A percentile compares a stretch with the other conserved stretches of the same genome.
Evolutionary conservation across 495 filamentous ascomycete genomes (phyloP).

Genomic region (Penicillium lividum): DNA sequence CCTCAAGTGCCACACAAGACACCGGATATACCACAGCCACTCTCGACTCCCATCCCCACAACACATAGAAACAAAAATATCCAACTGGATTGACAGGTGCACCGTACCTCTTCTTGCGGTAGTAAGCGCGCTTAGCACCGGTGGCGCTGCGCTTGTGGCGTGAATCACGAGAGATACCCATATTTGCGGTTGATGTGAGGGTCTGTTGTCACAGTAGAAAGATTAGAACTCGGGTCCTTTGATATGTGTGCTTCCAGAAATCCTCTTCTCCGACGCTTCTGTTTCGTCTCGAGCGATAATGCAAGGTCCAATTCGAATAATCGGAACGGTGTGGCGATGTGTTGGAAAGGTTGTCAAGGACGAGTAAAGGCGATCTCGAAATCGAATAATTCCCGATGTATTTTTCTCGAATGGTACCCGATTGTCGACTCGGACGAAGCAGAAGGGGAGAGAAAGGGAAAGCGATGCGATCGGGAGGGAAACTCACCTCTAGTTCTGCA

Average conservation of each 20-base stretch:
- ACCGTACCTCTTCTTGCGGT: constrained; percentile 81
- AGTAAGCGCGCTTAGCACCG: constrained; percentile 93
- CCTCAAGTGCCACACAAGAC: background rate
- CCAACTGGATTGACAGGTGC: constrained; percentile 21
- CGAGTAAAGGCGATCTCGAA: constrained; percentile 19
- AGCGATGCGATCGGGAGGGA: constrained; percentile 18
- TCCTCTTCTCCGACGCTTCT: constrained; percentile 23
- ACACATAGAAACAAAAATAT: constrained; percentile 4
- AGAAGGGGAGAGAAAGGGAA: constrained; percentile 25
- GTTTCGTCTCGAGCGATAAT: constrained; percentile 23
- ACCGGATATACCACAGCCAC: background rate
- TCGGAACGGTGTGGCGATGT: constrained; percentile 6
- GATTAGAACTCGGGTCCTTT: constrained; percentile 27
- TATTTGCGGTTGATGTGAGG: constrained; percentile 67
- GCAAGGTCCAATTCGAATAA: constrained; percentile 11
- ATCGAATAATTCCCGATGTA: constrained; percentile 17
- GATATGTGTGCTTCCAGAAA: constrained; percentile 14
- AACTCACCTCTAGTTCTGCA: constrained; percentile 52
- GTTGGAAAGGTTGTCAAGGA: constrained; percentile 9
- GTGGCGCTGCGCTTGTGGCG: constrained; percentile 98
- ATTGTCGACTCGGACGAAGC: constrained; percentile 32
- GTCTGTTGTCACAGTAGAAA: constrained; percentile 42
- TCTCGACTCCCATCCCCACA: constrained; percentile 9
- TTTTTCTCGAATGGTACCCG: constrained; percentile 14
- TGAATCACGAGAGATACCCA: constrained; percentile 99